phyloP scores from a whole-genome alignment of 768 basidiomycete genomes.

The Phylloporus sp. region DNA sequence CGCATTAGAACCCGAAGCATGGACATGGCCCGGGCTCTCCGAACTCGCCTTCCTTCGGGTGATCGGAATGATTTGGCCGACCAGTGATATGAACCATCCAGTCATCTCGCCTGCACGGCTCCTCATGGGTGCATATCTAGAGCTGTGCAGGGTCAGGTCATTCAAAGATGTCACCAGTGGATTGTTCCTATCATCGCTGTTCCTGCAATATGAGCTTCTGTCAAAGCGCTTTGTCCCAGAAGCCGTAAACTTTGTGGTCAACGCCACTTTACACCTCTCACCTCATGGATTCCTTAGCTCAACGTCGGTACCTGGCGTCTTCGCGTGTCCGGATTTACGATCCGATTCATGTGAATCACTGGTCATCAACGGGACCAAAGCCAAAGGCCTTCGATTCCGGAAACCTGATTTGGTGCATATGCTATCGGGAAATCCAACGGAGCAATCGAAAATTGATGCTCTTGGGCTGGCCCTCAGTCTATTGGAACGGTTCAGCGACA shows the following conservation, averaged over 20 bases:
- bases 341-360: slow-evolving; percentile 40
- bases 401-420: slow-evolving; percentile 48
- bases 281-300: slow-evolving; percentile 51
- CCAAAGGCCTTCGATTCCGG: slow-evolving; percentile 34
- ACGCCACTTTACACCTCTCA: slow-evolving; percentile 65
- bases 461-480: slow-evolving; percentile 60
- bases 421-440: slow-evolving; percentile 32
- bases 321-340: slow-evolving; percentile 68
- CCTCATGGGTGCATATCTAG: slow-evolving; percentile 88
- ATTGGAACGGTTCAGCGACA: slow-evolving; percentile 61
- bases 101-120: slow-evolving; percentile 84
- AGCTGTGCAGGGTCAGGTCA: slow-evolving; percentile 73
- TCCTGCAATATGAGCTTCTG: slow-evolving; percentile 76
- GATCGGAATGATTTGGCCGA: slow-evolving; percentile 83
- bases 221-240: slow-evolving; percentile 91
- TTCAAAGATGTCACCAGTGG: slow-evolving; percentile 76
- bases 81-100: slow-evolving; percentile 88
- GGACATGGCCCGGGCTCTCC: slow-evolving; percentile 83
- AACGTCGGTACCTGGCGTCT: slow-evolving; percentile 56
- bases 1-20: slow-evolving; percentile 51
- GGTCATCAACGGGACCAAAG: slow-evolving; percentile 37
- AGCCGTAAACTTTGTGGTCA: slow-evolving; percentile 74
- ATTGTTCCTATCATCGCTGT: slow-evolving; percentile 81
- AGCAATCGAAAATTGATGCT: slow-evolving; percentile 71
- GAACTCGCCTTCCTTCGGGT: slow-evolving; percentile 80